A percentile compares a stretch with the other conserved stretches of the same genome.
Conservation (phyloP, 805 yeast species). For the Tetrapisispora taiwanensis region DNA sequence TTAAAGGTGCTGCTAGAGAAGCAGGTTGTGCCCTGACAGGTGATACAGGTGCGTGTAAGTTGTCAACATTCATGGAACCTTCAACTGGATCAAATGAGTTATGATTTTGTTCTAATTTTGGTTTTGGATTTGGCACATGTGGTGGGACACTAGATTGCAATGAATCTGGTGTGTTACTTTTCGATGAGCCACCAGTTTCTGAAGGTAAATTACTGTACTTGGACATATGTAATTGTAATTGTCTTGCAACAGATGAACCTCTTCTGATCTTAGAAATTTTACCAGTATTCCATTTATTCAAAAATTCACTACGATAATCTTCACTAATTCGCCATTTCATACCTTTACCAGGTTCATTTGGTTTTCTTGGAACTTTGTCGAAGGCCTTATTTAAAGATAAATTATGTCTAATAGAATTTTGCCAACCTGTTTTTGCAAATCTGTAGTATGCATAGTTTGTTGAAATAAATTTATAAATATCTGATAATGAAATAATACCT, state of each 20-base stretch:
- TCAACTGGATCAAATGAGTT: not conserved
- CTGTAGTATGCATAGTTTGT: slow-evolving; percentile 85
- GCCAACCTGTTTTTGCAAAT: slow-evolving; percentile 94
- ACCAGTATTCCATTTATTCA: slow-evolving; percentile 71
- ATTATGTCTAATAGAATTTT: slow-evolving; percentile 93
- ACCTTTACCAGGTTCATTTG: slow-evolving; percentile 97
- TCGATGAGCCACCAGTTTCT: slow-evolving; percentile 2
- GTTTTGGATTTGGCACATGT: not conserved
- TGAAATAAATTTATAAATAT: slow-evolving; percentile 86
- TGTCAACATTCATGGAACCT: not conserved
- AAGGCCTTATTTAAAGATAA: slow-evolving; percentile 91
- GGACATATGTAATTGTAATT: slow-evolving; percentile 62
- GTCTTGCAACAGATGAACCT: slow-evolving; percentile 74
- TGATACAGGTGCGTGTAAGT: not conserved
- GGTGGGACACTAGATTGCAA: not conserved
- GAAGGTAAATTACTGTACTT: slow-evolving; percentile 34
- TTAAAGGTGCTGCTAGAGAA: not conserved
- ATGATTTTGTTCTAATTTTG: not conserved
- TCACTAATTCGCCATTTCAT: slow-evolving; percentile 98
- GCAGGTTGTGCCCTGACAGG: not conserved
- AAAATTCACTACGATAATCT: slow-evolving; percentile 70
- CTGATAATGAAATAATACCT: slow-evolving; percentile 80
- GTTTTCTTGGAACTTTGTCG: slow-evolving; percentile 91
- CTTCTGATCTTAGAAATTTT: slow-evolving; percentile 62
- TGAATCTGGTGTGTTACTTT: not conserved